Base-by-base conservation (phyloP, 2,329 filamentous ascomycete species). In the Alternaria viburni region DNA sequence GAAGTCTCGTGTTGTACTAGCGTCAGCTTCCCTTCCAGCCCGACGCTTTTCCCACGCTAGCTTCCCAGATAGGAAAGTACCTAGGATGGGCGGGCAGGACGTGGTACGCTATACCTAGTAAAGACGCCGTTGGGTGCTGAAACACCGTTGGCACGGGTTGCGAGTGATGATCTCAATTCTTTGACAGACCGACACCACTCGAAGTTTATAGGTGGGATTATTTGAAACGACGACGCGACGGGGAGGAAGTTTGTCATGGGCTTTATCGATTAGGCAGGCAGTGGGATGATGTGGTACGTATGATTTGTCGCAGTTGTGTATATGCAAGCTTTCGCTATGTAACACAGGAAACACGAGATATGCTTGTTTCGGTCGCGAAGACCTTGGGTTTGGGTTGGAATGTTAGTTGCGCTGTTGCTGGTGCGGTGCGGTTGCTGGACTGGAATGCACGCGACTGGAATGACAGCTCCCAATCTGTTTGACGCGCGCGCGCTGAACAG, bases 101-200 rank as follows among this genome's bases (percentile, higher is more conserved):
- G 36, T 41, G 41, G 28, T 47, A 46, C 60, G 56, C 60, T 62
- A 51, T 26, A 50, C 43, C 54, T 15, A 28, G 44, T 15, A 19
- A n/a, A 26, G 60, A 28, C 50, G 32, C 60, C 60, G 60, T 62
- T 62, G 56, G 30, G 50, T 45, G 50, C 19, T 62, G 60, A 62
- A 62, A 62, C 61, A 43, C 49, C 26, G 47, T 47, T 45, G 46
- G 15, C 49, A 51, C 30, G 36, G 47, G 47, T 44, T 26, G 7
- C 36, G 36, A 41, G 9, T 21, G 32, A 28, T 43, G 25, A 43
- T 57, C 44, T 51, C 44, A 32, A 32, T 57, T 17, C 46, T 32
- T 44, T 46, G 44, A 57, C 44, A 47, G 54, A 32, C 23, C 28
- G 25, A 12, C 36, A 56, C 54, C 15, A 45, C 25, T 32, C 28